Percentiles rank a stretch among this genome's conserved stretches.
These are phyloP conservation scores for Naganishia sp. DNA, from an alignment of 1,284 basidiomycete species.

Conservation along the genomic window DNA sequence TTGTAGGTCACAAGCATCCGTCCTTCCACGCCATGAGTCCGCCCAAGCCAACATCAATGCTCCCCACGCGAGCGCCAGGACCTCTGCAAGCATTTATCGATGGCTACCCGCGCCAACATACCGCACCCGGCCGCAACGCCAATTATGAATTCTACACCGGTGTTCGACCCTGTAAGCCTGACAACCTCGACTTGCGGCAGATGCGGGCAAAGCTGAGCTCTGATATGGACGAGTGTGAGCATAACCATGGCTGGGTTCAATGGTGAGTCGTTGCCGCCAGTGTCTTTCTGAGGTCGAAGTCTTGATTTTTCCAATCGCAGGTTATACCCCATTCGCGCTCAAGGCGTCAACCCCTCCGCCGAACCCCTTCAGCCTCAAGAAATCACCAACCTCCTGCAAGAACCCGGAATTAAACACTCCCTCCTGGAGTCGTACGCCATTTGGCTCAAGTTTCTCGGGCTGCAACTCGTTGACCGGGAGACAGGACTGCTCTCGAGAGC, in stretches of 20 bases:
- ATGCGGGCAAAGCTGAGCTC: constrained; percentile 64
- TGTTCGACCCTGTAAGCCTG: constrained; percentile 62
- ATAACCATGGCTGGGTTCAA: constrained; percentile 61
- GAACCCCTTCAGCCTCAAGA: constrained; percentile 68
- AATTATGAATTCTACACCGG: constrained; percentile 70
- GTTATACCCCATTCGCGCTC: constrained; percentile 44
- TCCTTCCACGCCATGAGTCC: neutral
- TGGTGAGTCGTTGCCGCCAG: constrained; percentile 56
- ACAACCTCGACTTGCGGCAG: constrained; percentile 64
- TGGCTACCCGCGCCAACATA: constrained; percentile 59
- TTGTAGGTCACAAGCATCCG: too few species aligned
- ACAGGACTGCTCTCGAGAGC: constrained; percentile 58
- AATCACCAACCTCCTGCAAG: constrained; percentile 62
- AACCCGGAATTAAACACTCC: constrained; percentile 59
- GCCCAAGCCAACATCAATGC: constrained; percentile 9
- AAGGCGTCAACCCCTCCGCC: constrained; percentile 63
- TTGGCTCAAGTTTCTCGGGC: constrained; percentile 74
- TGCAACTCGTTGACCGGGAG: constrained; percentile 62
- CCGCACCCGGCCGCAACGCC: constrained; percentile 54
- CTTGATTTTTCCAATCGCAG: constrained; percentile 22
- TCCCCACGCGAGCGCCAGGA: constrained; percentile 12
- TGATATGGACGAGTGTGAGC: constrained; percentile 65
- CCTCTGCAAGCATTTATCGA: constrained; percentile 58
- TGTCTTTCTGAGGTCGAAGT: constrained; percentile 67
- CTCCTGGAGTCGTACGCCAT: constrained; percentile 65